Evolutionary conservation across 2,329 filamentous ascomycete genomes (phyloP).

Genomic region (Didymella lethalis): DNA sequence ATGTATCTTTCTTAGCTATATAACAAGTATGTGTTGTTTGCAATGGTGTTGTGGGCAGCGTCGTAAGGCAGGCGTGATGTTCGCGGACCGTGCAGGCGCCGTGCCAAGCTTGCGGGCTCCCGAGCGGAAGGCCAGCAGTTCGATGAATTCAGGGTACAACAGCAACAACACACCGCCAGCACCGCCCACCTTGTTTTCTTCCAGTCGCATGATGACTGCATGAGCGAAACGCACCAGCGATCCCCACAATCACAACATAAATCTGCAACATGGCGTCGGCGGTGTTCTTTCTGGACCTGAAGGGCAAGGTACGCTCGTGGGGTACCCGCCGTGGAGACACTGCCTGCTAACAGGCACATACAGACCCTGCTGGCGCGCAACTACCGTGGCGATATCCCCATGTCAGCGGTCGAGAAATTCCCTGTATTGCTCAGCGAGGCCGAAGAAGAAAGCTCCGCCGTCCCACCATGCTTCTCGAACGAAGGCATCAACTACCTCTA

Average conservation of each 20-base stretch:
- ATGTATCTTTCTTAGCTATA: not conserved
- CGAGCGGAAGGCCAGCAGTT: slow-evolving; percentile 9
- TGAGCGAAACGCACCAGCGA: slow-evolving; percentile 19
- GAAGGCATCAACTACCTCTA: slow-evolving; percentile 99
- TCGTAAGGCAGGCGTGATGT: not conserved
- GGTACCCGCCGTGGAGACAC: slow-evolving; percentile 26
- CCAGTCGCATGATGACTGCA: slow-evolving; percentile 31
- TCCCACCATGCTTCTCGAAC: slow-evolving; percentile 96
- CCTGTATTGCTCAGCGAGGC: slow-evolving; percentile 94
- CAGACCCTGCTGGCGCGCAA: slow-evolving; percentile 98
- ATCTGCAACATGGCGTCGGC: slow-evolving; percentile 83
- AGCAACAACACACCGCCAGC: slow-evolving; percentile 19
- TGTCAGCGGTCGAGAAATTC: slow-evolving; percentile 99
- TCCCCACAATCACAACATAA: slow-evolving; percentile 9
- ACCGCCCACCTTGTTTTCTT: slow-evolving; percentile 5
- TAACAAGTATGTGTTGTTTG: not conserved
- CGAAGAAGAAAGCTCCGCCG: slow-evolving; percentile 97
- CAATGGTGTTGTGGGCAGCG: not conserved
- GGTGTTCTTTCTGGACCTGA: slow-evolving; percentile 97
- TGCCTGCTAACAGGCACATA: slow-evolving; percentile 37
- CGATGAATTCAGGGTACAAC: slow-evolving; percentile 19
- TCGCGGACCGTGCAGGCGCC: slow-evolving; percentile 12
- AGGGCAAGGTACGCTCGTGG: slow-evolving; percentile 84
- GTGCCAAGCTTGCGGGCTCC: slow-evolving; percentile 16
- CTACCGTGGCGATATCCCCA: slow-evolving; percentile 97